These are phyloP conservation scores for Calonectria naviculata DNA, from an alignment of 2,329 filamentous ascomycete genomes.

Conservation along the genomic window DNA sequence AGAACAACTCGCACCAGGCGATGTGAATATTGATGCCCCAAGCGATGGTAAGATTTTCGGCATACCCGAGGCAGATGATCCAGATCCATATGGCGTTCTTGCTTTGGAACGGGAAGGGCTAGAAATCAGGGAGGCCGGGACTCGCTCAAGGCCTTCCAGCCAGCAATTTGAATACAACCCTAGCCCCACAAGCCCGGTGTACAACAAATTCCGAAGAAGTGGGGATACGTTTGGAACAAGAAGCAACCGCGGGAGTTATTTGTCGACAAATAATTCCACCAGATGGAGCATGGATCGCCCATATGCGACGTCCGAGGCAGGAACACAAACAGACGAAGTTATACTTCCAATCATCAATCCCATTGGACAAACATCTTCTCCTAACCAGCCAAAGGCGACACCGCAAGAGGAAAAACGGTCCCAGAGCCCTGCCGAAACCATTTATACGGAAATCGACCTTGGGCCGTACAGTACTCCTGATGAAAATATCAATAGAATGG, in stretches of 20 bases:
- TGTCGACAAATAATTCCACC: constrained; percentile 26
- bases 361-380: constrained; percentile 3
- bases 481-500: not conserved
- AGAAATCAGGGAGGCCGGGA: constrained; percentile 50
- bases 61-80: constrained; percentile 49
- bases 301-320: constrained; percentile 38
- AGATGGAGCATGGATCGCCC: constrained; percentile 24
- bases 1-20: constrained; percentile 48
- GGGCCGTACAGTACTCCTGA: not conserved
- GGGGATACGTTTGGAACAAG: constrained; percentile 29
- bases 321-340: constrained; percentile 40
- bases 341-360: constrained; percentile 25
- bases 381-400: not conserved
- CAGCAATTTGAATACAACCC: constrained; percentile 50
- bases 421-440: not conserved
- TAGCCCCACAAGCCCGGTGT: constrained; percentile 48
- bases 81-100: constrained; percentile 51
- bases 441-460: not conserved
- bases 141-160: constrained; percentile 47
- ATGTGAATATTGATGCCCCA: constrained; percentile 46
- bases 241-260: constrained; percentile 35
- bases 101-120: constrained; percentile 50
- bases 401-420: not conserved
- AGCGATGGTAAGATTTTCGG: constrained; percentile 44
- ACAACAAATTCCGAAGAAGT: constrained; percentile 48